Base-by-base conservation (phyloP, 2,329 filamentous ascomycete species). In the Botrytis sinoallii region DNA sequence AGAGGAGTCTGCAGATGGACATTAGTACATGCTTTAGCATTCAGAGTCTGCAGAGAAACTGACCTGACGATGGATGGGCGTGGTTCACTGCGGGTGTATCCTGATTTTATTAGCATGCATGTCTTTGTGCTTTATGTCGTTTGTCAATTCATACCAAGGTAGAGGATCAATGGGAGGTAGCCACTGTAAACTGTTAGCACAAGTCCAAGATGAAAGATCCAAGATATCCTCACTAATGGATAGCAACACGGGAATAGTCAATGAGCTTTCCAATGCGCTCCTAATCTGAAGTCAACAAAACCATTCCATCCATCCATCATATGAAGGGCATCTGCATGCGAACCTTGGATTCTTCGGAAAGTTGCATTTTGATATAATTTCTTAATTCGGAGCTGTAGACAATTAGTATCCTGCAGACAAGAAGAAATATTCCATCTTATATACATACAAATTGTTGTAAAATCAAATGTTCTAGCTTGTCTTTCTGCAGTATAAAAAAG, bases 281-380 rank as follows among this genome's bases (percentile, higher is more conserved):
- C 95, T 98, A 80, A 78, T 70, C 40, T 69, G 55, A 44, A 71
- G 65, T 81, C 64, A 80, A 75, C 64, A 71, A 70, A 74, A 55
- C 68, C 69, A 32, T 40, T 46, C 55, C 20, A 22, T 22, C 6
- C 32, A n/a, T 46, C 16, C 44, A 46, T 9, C 14, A 46, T 32
- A 32, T 1, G 22, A 40, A 35, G 66, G 71, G 12, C 29, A 32
- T 52, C 38, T 63, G 71, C 40, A 52, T 57, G 66, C 82, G 78
- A 82, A 97, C 95, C 92, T 98, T 98, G 82, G 95, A 94, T 87
- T 99, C 96, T 85, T 99, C 96, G 70, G 96, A 98, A 78, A 98
- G 91, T 78, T 81, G 80, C 79, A 82, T 81, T 29, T 76, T 80
- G 79, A 75, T 60, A 66, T 52, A 59, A 60, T 75, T 46, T 74